phyloP scores from a whole-genome alignment of 2,329 filamentous ascomycete species.

The Colletotrichum sp. region DNA sequence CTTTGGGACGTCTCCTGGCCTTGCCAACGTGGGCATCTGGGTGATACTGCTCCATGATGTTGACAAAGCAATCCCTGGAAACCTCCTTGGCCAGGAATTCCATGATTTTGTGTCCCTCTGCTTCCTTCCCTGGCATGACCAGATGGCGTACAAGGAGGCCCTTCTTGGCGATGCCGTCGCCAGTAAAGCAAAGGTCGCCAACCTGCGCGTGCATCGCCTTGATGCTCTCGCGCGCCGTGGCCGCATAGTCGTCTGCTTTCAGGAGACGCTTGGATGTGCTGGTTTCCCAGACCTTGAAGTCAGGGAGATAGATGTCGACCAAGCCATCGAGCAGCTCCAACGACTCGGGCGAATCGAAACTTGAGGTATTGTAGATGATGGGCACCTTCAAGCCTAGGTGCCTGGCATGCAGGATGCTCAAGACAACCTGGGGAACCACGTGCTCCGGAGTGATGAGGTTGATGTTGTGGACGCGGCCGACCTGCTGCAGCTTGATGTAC shows the following conservation, averaged over 20 bases:
- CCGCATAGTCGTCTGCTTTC: constrained; percentile 79
- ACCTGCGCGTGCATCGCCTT: constrained; percentile 83
- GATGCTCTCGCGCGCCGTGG: constrained; percentile 76
- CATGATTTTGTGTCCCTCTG: constrained; percentile 77
- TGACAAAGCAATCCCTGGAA: constrained; percentile 77
- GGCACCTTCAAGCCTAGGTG: constrained; percentile 74
- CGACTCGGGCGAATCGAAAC: constrained; percentile 78
- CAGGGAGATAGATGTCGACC: constrained; percentile 86
- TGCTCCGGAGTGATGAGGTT: constrained; percentile 89
- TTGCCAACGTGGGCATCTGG: constrained; percentile 85
- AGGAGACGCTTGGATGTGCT: constrained; percentile 72
- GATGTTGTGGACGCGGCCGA: constrained; percentile 87
- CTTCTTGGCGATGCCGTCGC: constrained; percentile 79
- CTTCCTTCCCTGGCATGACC: constrained; percentile 82
- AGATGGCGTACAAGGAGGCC: constrained; percentile 80
- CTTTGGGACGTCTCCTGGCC: constrained; percentile 46
- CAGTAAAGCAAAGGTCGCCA: constrained; percentile 82
- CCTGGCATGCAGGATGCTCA: constrained; percentile 76
- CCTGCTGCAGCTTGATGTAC: constrained; percentile 82
- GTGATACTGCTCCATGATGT: constrained; percentile 90
- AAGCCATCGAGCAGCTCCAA: constrained; percentile 77
- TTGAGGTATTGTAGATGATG: constrained; percentile 85
- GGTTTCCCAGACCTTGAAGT: constrained; percentile 83
- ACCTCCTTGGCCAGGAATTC: constrained; percentile 76
- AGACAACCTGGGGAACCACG: constrained; percentile 81